A percentile compares a stretch with the other conserved stretches of the same genome.
Conservation (phyloP, 2,329 filamentous ascomycete species). For the Dothideomycetidae sp. region DNA sequence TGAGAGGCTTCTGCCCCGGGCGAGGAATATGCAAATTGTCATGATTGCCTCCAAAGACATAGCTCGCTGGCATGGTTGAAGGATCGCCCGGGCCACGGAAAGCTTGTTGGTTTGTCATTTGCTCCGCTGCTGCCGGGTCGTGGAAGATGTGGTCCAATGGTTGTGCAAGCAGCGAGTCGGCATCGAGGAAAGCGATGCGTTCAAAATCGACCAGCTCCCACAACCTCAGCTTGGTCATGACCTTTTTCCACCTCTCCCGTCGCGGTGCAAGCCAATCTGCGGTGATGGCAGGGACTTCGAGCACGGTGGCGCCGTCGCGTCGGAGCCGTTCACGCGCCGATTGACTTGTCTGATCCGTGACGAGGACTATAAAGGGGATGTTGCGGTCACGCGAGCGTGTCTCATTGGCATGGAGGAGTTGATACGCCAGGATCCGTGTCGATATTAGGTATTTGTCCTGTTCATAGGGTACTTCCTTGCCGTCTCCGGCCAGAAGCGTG, state of each 20-base stretch:
- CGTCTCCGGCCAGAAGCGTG: slow-evolving; percentile 18
- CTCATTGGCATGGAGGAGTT: slow-evolving; percentile 20
- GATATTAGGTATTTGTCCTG: slow-evolving; percentile 21
- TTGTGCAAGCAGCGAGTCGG: slow-evolving; percentile 20
- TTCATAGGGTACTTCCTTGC: slow-evolving; percentile 13
- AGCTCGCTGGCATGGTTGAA: slow-evolving; percentile 11
- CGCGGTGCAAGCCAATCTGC: slow-evolving; percentile 21
- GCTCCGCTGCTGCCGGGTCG: slow-evolving; percentile 19
- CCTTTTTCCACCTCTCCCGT: slow-evolving; percentile 21
- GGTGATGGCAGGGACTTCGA: slow-evolving; percentile 16
- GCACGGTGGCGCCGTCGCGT: slow-evolving; percentile 18
- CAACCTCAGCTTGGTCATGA: slow-evolving; percentile 27
- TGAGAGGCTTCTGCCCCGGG: not conserved
- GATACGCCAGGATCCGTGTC: slow-evolving; percentile 20
- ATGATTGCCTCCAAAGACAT: slow-evolving; percentile 20
- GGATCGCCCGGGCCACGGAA: slow-evolving; percentile 10
- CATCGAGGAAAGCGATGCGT: slow-evolving; percentile 24
- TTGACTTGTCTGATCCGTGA: slow-evolving; percentile 16
- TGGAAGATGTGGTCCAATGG: slow-evolving; percentile 22
- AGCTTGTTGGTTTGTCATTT: slow-evolving; percentile 11
- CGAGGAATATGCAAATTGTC: not conserved
- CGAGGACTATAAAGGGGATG: slow-evolving; percentile 21
- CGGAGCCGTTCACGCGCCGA: slow-evolving; percentile 17
- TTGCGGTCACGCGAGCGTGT: slow-evolving; percentile 15
- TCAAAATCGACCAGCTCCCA: slow-evolving; percentile 27